Conservation (phyloP, 139 green algal genomes). For the Eudorina sp. region DNA sequence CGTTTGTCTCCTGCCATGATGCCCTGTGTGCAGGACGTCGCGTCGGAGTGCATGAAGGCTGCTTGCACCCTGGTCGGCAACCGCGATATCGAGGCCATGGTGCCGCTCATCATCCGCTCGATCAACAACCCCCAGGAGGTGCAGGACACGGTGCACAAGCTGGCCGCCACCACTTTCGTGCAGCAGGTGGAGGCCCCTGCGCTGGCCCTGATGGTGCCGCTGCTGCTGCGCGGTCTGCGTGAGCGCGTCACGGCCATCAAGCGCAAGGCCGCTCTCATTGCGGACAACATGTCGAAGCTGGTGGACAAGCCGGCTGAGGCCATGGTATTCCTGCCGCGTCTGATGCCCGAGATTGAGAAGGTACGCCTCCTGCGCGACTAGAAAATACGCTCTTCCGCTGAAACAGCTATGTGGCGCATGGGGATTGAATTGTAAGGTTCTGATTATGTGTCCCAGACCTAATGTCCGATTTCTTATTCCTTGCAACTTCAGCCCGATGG, state of each 20-base stretch:
- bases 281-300: constrained; percentile 97
- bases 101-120: constrained; percentile 87
- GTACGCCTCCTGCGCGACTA: too few relatives aligned
- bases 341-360: constrained; percentile 83
- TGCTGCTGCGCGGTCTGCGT: constrained; percentile 89
- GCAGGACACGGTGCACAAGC: constrained; percentile 92
- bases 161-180: constrained; percentile 93
- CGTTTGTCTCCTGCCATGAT: too few relatives aligned
- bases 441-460: too few relatives aligned
- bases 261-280: constrained; percentile 89
- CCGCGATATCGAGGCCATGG: constrained; percentile 90
- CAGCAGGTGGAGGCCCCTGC: constrained; percentile 82
- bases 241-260: constrained; percentile 91
- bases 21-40: constrained; percentile 48
- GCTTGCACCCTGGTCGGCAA: constrained; percentile 78
- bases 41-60: constrained; percentile 49
- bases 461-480: too few relatives aligned
- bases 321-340: constrained; percentile 87
- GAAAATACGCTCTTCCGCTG: too few relatives aligned
- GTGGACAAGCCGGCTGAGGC: constrained; percentile 90
- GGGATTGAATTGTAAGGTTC: too few relatives aligned
- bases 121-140: constrained; percentile 81
- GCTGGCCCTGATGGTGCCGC: constrained; percentile 91
- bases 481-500: too few relatives aligned
- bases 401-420: too few relatives aligned